phyloP scores from a whole-genome alignment of 768 basidiomycete species.

The Boletus coccyginus region DNA sequence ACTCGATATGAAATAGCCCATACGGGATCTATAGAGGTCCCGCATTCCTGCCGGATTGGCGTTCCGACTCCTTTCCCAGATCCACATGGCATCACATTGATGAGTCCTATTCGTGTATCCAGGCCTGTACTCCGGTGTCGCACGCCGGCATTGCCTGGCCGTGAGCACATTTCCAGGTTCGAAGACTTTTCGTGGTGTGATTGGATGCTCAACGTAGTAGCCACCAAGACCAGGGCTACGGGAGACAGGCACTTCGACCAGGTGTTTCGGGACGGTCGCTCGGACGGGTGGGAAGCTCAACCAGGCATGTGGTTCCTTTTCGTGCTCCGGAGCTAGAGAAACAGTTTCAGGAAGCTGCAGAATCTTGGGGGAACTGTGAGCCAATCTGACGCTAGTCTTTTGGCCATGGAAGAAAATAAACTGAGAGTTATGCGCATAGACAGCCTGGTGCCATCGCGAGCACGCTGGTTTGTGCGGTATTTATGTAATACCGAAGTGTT shows the following conservation, averaged over 20 bases:
- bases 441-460: no score
- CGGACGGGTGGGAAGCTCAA: constrained; percentile 42
- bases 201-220: constrained; percentile 46
- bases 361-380: constrained; percentile 33
- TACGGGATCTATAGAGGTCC: no score
- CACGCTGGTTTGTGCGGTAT: no score
- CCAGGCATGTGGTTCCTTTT: constrained; percentile 54
- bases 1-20: no score
- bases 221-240: constrained; percentile 83
- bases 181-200: not conserved
- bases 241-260: constrained; percentile 67
- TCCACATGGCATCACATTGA: no score
- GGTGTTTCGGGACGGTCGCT: constrained; percentile 42
- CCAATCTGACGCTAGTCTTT: not conserved
- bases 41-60: no score
- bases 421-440: no score
- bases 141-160: no score
- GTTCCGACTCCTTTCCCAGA: no score
- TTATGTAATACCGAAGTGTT: no score
- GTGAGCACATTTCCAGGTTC: not conserved
- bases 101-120: no score
- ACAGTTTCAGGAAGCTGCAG: constrained; percentile 43
- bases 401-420: not conserved
- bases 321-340: constrained; percentile 36
- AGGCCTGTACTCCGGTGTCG: no score